These are phyloP conservation scores for Globisporangium paddicum DNA, from an alignment of 352 stramenopile species.

Conservation along the genomic window DNA sequence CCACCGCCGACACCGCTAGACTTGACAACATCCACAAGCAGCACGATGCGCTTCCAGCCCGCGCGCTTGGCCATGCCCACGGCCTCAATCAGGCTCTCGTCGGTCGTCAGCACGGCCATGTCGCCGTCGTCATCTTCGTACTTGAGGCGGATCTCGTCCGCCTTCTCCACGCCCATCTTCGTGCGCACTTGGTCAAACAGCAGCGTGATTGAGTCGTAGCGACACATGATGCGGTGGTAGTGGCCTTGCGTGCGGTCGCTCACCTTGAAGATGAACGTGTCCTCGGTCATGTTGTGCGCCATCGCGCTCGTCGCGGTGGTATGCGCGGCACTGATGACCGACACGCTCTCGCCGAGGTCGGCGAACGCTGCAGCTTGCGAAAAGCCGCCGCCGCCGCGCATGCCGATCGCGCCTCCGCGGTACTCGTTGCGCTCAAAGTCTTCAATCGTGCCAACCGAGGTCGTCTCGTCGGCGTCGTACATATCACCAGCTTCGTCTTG, in stretches of 20 bases:
- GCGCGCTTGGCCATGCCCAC: conserved; percentile 82
- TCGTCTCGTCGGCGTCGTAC: conserved; percentile 74
- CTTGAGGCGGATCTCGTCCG: conserved; percentile 72
- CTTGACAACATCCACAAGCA: conserved; percentile 79
- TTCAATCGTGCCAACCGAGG: conserved; percentile 85
- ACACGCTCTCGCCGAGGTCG: conserved; percentile 83
- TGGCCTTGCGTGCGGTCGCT: conserved; percentile 74
- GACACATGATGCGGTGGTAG: conserved; percentile 83
- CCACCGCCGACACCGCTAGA: conserved; percentile 16
- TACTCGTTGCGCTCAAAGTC: conserved; percentile 87
- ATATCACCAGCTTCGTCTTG: conserved; percentile 77
- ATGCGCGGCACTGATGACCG: conserved; percentile 77
- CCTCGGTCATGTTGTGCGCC: conserved; percentile 60
- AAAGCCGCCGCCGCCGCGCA: conserved; percentile 35
- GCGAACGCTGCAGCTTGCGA: conserved; percentile 57
- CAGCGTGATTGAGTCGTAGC: conserved; percentile 59
- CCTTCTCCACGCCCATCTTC: conserved; percentile 64
- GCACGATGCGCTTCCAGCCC: conserved; percentile 80
- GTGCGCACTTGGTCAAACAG: conserved; percentile 78
- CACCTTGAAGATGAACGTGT: conserved; percentile 87
- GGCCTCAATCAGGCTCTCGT: conserved; percentile 83
- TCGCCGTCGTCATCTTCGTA: conserved; percentile 89
- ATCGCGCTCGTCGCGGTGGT: conserved; percentile 72
- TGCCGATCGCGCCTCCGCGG: conserved; percentile 29
- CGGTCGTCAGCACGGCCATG: conserved; percentile 74